Evolutionary conservation across 805 yeast species (phyloP).

Genomic region (Wickerhamiella hasegawae): DNA sequence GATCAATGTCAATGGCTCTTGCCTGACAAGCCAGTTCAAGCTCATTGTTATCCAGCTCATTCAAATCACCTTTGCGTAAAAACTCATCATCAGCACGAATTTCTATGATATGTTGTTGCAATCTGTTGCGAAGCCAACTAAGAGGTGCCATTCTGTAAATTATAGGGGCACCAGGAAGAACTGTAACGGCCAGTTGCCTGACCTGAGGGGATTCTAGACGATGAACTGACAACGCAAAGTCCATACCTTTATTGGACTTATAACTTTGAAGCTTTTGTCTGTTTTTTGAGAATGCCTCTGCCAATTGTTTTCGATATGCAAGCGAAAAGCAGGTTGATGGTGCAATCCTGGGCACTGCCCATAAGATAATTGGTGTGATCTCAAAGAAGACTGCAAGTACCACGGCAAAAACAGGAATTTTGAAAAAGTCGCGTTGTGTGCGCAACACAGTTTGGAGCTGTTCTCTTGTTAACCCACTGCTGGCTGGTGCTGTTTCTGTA

Average conservation of each 20-base stretch:
- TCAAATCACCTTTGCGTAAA: slow-evolving; percentile 5
- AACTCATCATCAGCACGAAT: slow-evolving; percentile 14
- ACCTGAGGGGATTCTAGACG: slow-evolving; percentile 3
- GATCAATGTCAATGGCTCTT: slow-evolving; percentile 8
- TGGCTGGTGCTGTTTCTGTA: neutral
- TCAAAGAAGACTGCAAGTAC: slow-evolving; percentile 42
- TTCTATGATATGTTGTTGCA: slow-evolving; percentile 8
- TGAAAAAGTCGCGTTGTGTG: slow-evolving; percentile 32
- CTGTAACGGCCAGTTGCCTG: slow-evolving; percentile 7
- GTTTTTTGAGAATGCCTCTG: neutral
- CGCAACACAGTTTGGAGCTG: slow-evolving; percentile 37
- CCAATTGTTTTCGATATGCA: slow-evolving; percentile 3
- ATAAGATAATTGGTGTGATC: slow-evolving; percentile 36
- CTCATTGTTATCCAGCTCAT: slow-evolving; percentile 8
- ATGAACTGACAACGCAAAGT: slow-evolving; percentile 6
- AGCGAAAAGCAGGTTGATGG: slow-evolving; percentile 38
- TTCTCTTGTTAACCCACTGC: slow-evolving; percentile 22
- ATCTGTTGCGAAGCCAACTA: slow-evolving; percentile 4
- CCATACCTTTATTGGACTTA: neutral
- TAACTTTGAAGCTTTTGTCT: neutral
- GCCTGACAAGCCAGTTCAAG: slow-evolving; percentile 10
- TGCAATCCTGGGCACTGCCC: slow-evolving; percentile 36
- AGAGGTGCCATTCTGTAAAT: slow-evolving; percentile 6
- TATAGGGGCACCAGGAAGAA: slow-evolving; percentile 8
- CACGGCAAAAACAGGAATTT: slow-evolving; percentile 43